Evolutionary conservation across 1,139 yeast genomes (phyloP), one percentile per base, ranked within the genome.

Genomic region (Pichia sp.): DNA sequence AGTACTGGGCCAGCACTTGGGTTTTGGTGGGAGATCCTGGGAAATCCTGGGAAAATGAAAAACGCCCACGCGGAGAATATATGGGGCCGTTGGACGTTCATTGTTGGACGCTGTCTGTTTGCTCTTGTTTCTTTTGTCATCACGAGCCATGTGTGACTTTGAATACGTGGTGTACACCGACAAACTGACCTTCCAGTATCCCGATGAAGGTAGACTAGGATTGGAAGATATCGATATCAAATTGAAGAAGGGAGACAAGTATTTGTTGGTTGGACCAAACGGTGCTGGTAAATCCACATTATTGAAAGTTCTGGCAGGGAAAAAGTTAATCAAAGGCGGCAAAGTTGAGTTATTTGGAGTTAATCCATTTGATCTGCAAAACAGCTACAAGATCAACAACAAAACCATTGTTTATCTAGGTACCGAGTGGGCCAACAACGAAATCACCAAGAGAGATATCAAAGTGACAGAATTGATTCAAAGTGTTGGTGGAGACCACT

Each of bases 221-320:
- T 74, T 93, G 30, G 78, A 79, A 41, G 75, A 87, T 48, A 77
- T 91, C 55, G 72, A 74, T 38, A 65, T 93, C 46, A 61, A 71
- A 16, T 73, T 93, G 22, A 82, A 84, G 1, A 80, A 87, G 77
- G 83, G 87, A 8, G 79, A 93, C 1, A 77, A 96, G 55, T 81
- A 91, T 25, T 73, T 93, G 46, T 69, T 93, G 14, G 76, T 93
- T 42, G 99, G 99, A 0, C 96, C 98, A 31, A 93, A 93, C 64
- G 99, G 99, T 27, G 98, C 99, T 2, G 99, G 99, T 7, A 93
- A 93, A 67, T 87, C 96, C 1, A 93, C 99, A 0, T 69, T 93
- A 46, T 74, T 93, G 57, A 81, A 83, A 63, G 78, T 93, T 16
- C 72, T 93, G 34, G 96, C 98, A 1, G 99, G 99, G 10, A 93